These are phyloP conservation scores for Begonia peltatifolia DNA, from an alignment of 306 rosid genomes.

Conservation along the genomic window DNA sequence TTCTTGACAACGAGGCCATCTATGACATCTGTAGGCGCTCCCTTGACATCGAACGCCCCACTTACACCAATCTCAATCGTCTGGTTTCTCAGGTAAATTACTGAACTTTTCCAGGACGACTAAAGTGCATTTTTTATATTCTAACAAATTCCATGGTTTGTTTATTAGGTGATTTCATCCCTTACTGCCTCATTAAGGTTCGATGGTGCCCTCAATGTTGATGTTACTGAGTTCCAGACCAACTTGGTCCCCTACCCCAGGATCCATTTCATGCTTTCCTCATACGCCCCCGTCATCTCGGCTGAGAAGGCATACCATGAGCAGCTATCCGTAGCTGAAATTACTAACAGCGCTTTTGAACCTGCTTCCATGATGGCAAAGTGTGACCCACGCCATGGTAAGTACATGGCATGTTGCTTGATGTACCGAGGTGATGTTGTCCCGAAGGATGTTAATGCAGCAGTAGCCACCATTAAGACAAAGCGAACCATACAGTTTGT, in stretches of 20 bases:
- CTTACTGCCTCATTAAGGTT: constrained; percentile 81
- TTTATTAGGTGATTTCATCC: constrained; percentile 61
- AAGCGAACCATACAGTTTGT: constrained; percentile 84
- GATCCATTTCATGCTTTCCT: constrained; percentile 85
- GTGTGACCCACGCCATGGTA: constrained; percentile 82
- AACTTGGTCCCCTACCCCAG: constrained; percentile 86
- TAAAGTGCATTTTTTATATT: neutral
- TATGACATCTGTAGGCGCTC: constrained; percentile 78
- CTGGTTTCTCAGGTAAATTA: constrained; percentile 58
- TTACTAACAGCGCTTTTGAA: constrained; percentile 70
- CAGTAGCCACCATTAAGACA: constrained; percentile 76
- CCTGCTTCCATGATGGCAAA: constrained; percentile 90
- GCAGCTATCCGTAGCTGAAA: constrained; percentile 78
- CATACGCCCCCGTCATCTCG: constrained; percentile 75
- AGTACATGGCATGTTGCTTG: constrained; percentile 90
- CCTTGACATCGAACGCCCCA: constrained; percentile 75
- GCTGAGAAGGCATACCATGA: constrained; percentile 88
- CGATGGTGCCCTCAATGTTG: constrained; percentile 79
- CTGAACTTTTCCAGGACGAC: neutral
- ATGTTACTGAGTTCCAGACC: constrained; percentile 78
- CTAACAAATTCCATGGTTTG: neutral
- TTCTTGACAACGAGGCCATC: constrained; percentile 78
- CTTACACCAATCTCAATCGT: constrained; percentile 79
- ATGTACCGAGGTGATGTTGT: constrained; percentile 86
- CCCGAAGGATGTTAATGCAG: constrained; percentile 83